Evolutionary conservation across 1,284 basidiomycete species (phyloP), one percentile per base, ranked within the genome.

Genomic region (Fomes fomentarius): DNA sequence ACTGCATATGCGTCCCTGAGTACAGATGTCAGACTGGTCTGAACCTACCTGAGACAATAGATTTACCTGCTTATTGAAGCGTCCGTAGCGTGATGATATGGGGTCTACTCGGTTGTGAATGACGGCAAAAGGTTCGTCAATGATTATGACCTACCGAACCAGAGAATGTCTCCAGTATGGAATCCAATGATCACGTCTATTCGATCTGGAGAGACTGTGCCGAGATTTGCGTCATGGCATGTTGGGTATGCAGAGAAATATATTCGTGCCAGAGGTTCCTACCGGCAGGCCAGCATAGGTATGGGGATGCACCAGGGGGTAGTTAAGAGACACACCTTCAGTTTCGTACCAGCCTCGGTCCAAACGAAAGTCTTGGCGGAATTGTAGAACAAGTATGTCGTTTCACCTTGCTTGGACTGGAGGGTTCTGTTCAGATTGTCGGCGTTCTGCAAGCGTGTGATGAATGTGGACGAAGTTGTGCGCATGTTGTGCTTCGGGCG

Each of bases 161-260:
- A 97, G 47, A 99, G 75, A 22, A 99, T 77, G 71, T 99, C 96
- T 14, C 96, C 96, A 0, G 93, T 91, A 60, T 79, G 82, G 68
- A 99, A 98, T 2, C 96, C 96, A 63, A 99, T 89, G 51, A 98
- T 81, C 11, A 98, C 80, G 68, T 99, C 97, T 35, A 98, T 75
- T 40, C 86, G 83, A 47, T 93, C 89, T 4, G 87, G 76, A 10
- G 83, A 85, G 9, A 89, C 84, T 1, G 94, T 98, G 8, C 83
- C 73, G 14, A 80, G 74, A 63, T 97, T 97, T 45, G 97, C 84
- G 64, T 89, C 91, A 69, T 97, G 93, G 64, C 94, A 96, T 0
- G 94, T 96, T 7, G 93, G 93, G 60, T 87, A 84, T 8, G 88
- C 84, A 43, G 89, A 85, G 72, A 98, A 98, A 24, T 87, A 89